Evolutionary conservation across 768 basidiomycete genomes (phyloP), one percentile per base, ranked within the genome.

Genomic region (Lentinula sp.): DNA sequence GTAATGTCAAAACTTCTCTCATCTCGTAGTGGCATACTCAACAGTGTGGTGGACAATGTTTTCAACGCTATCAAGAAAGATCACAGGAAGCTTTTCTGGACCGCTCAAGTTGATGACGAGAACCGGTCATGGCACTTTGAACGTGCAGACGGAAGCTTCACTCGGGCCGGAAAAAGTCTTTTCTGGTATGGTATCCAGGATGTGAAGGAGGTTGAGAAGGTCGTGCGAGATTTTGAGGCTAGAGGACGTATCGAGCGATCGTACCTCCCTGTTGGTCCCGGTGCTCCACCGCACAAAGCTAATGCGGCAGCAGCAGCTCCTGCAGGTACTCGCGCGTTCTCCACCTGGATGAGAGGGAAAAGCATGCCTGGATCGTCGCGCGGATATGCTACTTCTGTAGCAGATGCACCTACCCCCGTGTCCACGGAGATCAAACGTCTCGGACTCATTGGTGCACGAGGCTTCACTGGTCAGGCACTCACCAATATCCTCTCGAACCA

Each of bases 121-220:
- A 95, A 97, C 75, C 86, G 95, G 43, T 84, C 89, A 3, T 99
- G 97, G 97, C 96, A 99, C 76, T 99, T 98, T 68, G 96, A 99
- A 78, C 87, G 95, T 59, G 94, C 97, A 0, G 95, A 98, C 66
- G 97, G 97, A 0, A 93, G 91, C 74, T 99, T 99, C 78, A 96
- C 95, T 16, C 82, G 97, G 42, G 92, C 92, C 16, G 95, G 96
- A 18, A 87, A 87, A 74, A 95, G 88, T 69, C 75, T 99, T 69
- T 98, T 97, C 83, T 99, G 97, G 96, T 98, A 96, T 70, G 97
- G 97, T 48, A 81, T 98, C 31, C 87, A 89, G 64, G 92, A 95
- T 67, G 86, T 96, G 31, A 83, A 84, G 58, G 95, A 98, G 74
- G 93, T 99, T 32, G 95, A 99, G 81, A 80, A 74, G 67, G 82